A percentile compares a stretch with the other conserved stretches of the same genome.
phyloP scores from a whole-genome alignment of 345 rosid genomes.

The Syzygium grande region DNA sequence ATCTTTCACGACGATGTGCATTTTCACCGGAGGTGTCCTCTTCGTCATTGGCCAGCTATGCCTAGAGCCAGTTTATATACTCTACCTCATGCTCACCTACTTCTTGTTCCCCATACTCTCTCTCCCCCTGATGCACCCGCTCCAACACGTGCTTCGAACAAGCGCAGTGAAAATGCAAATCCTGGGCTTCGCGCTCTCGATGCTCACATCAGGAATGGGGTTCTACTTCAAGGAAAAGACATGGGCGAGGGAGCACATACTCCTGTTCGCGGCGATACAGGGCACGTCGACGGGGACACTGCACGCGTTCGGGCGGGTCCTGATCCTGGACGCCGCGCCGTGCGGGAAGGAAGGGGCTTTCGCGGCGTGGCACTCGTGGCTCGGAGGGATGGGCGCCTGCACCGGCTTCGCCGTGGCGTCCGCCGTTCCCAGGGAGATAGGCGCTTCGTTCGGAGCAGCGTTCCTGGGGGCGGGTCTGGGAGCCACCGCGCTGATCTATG shows the following conservation, averaged over 20 bases:
- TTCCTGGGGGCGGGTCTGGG: not conserved
- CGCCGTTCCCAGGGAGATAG: not conserved
- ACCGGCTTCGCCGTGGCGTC: conserved; percentile 4
- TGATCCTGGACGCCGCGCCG: conserved; percentile 10
- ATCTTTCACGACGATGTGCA: conserved; percentile 6
- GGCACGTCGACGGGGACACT: conserved; percentile 2
- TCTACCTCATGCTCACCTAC: conserved; percentile 8
- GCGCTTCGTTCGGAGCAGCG: not conserved
- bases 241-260: not conserved
- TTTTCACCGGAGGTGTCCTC: conserved; percentile 7
- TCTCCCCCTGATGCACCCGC: conserved; percentile 9
- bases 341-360: conserved; percentile 12
- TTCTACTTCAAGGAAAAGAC: conserved; percentile 4
- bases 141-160: conserved; percentile 2
- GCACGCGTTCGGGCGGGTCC: conserved; percentile 6
- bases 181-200: conserved; percentile 5
- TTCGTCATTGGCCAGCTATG: conserved; percentile 9
- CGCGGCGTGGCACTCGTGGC: conserved; percentile 13
- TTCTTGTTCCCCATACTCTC: conserved; percentile 6
- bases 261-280: conserved; percentile 7
- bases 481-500: not conserved
- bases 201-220: conserved; percentile 4
- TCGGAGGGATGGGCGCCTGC: conserved; percentile 1
- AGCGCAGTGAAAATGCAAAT: conserved; percentile 11
- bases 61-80: not conserved